Percentiles rank a stretch among this genome's conserved stretches.
These are phyloP conservation scores for Ascochyta lentis DNA, from an alignment of 2,329 filamentous ascomycete species.

Conservation along the genomic window DNA sequence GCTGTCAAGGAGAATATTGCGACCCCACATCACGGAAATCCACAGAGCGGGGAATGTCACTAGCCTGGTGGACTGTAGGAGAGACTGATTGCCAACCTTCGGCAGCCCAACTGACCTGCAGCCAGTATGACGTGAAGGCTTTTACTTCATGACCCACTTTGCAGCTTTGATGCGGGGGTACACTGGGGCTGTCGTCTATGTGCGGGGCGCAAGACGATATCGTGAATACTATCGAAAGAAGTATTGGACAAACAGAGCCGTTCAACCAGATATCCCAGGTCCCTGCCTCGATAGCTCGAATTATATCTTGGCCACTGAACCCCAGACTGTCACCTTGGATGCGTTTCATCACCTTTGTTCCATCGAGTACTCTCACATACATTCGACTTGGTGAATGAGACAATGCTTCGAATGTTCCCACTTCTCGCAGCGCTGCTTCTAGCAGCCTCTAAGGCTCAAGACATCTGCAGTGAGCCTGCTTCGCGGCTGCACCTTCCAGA, in stretches of 20 bases:
- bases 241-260: not conserved
- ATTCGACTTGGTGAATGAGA: not conserved
- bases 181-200: not conserved
- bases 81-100: not conserved
- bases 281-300: not conserved
- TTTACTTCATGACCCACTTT: not conserved
- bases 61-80: not conserved
- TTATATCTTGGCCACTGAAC: not conserved
- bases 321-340: not conserved
- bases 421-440: constrained; percentile 4
- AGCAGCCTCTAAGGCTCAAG: constrained; percentile 1
- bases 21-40: constrained; percentile 1
- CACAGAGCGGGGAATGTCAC: not conserved
- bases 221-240: not conserved
- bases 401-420: not conserved
- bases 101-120: not conserved
- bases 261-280: not conserved
- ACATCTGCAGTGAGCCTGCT: constrained; percentile 20
- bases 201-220: not conserved
- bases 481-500: constrained; percentile 57
- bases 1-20: not conserved
- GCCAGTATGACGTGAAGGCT: not conserved
- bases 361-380: not conserved
- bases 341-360: not conserved
- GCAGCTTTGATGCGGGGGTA: not conserved